Conservation (phyloP, 2,329 filamentous ascomycete species). For the Beauveria caledonica region DNA sequence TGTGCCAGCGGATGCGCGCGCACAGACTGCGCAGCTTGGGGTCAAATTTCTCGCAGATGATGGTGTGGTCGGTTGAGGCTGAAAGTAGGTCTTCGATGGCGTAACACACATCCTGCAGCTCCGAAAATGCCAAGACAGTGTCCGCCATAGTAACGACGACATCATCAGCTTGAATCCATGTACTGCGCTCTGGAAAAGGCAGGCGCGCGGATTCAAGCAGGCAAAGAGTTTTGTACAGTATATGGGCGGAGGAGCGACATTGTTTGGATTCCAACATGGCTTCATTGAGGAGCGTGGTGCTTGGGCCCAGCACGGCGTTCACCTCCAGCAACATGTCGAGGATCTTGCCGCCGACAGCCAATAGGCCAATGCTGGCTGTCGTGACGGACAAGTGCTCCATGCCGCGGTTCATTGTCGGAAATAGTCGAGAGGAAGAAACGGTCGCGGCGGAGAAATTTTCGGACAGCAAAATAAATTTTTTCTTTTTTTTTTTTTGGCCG, state of each 20-base stretch:
- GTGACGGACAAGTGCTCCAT: slow-evolving; percentile 25
- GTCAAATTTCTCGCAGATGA: slow-evolving; percentile 12
- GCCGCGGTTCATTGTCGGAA: not conserved
- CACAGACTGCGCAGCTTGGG: slow-evolving; percentile 22
- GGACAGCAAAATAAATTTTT: not conserved
- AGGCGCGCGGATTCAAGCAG: slow-evolving; percentile 25
- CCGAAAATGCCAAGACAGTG: slow-evolving; percentile 27
- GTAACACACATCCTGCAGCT: slow-evolving; percentile 24
- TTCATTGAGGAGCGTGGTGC: slow-evolving; percentile 21
- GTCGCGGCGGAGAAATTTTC: not conserved
- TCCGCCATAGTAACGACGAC: slow-evolving; percentile 29
- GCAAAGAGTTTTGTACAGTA: slow-evolving; percentile 27
- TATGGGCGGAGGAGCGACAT: slow-evolving; percentile 29
- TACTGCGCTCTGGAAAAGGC: slow-evolving; percentile 26
- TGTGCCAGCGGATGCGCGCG: slow-evolving; percentile 28
- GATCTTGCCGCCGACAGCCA: slow-evolving; percentile 26
- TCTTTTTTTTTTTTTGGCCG: not conserved
- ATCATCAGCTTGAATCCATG: slow-evolving; percentile 28
- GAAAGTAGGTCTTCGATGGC: slow-evolving; percentile 18
- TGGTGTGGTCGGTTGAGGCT: slow-evolving; percentile 14
- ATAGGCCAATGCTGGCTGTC: slow-evolving; percentile 29
- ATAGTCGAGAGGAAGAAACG: not conserved
- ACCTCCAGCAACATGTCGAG: slow-evolving; percentile 29
- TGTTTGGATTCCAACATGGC: slow-evolving; percentile 29
- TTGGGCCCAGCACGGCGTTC: slow-evolving; percentile 22